phyloP scores from a whole-genome alignment of 2,329 filamentous ascomycete genomes.

The Neofusicoccum parvum region DNA sequence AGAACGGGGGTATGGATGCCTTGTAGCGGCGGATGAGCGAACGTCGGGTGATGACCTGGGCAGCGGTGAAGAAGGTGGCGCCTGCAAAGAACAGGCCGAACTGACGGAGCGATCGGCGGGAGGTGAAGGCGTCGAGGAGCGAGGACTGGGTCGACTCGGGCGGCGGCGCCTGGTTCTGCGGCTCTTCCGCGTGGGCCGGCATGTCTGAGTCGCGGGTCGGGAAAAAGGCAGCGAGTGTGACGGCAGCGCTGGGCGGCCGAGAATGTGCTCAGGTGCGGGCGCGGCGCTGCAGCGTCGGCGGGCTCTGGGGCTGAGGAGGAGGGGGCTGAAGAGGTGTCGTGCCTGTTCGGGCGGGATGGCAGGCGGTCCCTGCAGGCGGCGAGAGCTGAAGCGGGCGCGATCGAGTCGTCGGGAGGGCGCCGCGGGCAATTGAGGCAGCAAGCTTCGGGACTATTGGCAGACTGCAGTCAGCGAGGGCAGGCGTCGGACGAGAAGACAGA shows the following conservation, averaged over 20 bases:
- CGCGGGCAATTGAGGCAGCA: background rate
- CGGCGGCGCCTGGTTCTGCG: conserved; percentile 20
- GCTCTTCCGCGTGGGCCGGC: conserved; percentile 6
- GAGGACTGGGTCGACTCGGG: conserved; percentile 24
- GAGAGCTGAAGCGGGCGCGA: background rate
- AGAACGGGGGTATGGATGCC: conserved; percentile 70
- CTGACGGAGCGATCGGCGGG: conserved; percentile 60
- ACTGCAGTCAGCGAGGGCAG: conserved; percentile 11
- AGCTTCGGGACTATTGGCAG: conserved; percentile 3
- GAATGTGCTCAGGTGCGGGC: conserved; percentile 3
- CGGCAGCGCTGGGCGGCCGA: background rate
- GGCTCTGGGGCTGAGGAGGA: background rate
- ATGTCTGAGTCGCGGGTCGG: conserved; percentile 10
- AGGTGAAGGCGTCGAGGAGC: conserved; percentile 34
- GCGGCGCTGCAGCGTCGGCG: conserved; percentile 2
- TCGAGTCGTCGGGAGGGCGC: background rate
- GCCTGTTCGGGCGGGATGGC: background rate
- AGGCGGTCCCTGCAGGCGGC: conserved; percentile 5
- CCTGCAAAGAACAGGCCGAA: conserved; percentile 74
- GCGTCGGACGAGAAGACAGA: conserved; percentile 16
- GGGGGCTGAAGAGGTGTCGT: background rate
- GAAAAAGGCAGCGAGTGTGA: background rate
- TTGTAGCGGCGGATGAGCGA: conserved; percentile 66
- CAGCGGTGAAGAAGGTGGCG: conserved; percentile 72
- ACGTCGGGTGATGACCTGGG: conserved; percentile 64